phyloP scores from a whole-genome alignment of 441 rosid genomes.

The Viola pubescens region DNA sequence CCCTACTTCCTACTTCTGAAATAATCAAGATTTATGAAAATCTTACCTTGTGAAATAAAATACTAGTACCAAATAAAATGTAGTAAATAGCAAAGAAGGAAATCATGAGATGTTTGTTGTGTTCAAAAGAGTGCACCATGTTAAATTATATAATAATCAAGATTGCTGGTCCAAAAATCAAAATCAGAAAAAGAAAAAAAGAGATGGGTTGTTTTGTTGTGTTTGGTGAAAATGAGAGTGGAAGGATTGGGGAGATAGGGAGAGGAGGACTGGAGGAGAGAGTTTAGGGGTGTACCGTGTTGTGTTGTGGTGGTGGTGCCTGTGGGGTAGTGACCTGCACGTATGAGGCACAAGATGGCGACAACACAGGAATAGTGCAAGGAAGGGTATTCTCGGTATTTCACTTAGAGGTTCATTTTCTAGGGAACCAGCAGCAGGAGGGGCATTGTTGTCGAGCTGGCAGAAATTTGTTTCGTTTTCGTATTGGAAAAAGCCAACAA shows the following conservation, averaged over 20 bases:
- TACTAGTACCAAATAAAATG: too few species aligned
- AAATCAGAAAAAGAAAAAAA: background rate
- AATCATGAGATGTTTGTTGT: too few species aligned
- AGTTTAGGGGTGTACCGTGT: background rate
- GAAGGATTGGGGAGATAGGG: background rate
- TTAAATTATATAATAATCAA: background rate
- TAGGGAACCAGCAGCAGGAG: background rate
- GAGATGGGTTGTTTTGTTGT: background rate
- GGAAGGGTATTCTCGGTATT: background rate
- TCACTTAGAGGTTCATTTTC: background rate
- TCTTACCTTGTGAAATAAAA: background rate
- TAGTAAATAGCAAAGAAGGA: background rate
- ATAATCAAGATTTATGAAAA: too few species aligned
- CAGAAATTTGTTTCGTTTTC: conserved; percentile 4
- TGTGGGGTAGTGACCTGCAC: conserved; percentile 23
- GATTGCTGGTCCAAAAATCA: background rate
- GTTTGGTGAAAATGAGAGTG: conserved; percentile 10
- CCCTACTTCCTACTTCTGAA: too few species aligned
- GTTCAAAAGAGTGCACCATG: too few species aligned
- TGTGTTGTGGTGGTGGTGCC: too few species aligned
- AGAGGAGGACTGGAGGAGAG: background rate
- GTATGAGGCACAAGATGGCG: conserved; percentile 20
- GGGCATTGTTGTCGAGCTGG: background rate
- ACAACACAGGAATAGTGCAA: conserved; percentile 18
- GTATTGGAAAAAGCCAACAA: background rate